Base-by-base conservation (phyloP, 148 eudicot species). In the Silene uniflora region DNA sequence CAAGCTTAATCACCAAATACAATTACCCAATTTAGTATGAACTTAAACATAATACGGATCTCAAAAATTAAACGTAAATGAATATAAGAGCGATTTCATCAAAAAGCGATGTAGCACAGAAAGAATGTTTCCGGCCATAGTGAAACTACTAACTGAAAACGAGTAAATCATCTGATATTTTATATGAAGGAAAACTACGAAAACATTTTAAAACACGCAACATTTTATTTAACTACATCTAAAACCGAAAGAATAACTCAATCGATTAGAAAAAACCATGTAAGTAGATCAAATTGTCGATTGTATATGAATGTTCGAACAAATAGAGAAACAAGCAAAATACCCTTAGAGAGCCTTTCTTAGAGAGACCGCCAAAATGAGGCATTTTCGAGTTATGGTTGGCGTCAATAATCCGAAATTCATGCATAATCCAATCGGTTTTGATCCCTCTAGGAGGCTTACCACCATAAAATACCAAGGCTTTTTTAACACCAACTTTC, bases 381-480 rank as follows among this genome's bases (percentile, higher is more conserved):
- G 88, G 78, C 54, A 76, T 29, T n/a, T 84, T 80, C 5, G 67
- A 81, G 74, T 35, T 58, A 73, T 74, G 76, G 55, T 78, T 76
- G 8, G 32, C 21, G 12, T 83, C 81, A 11, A 83, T 65, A 11
- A 87, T 66, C 8, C 90, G 85, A 67, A 79, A 87, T 39, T 87
- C 90, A 22, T 87, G 88, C 90, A 87, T 85, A 54, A 85, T 87
- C 90, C 90, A 87, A 75, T 85, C 87, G 0, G 88, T 87, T 62
- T 87, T 87, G 60, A 87, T 71, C 0, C 89, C 89, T 71, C 87
- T 84, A 3, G 89, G 87, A 21, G 89, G 89, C 21, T 87, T 87
- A 16, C 90, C 90, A 44, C 88, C 86, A 67, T 87, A 87, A 21
- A 87, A 87, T 14, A 87, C 90, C 16, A 87, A 69, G 1, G 88